These are phyloP conservation scores for Fusarium sp. DNA, from an alignment of 2,329 filamentous ascomycete species.

Conservation along the genomic window DNA sequence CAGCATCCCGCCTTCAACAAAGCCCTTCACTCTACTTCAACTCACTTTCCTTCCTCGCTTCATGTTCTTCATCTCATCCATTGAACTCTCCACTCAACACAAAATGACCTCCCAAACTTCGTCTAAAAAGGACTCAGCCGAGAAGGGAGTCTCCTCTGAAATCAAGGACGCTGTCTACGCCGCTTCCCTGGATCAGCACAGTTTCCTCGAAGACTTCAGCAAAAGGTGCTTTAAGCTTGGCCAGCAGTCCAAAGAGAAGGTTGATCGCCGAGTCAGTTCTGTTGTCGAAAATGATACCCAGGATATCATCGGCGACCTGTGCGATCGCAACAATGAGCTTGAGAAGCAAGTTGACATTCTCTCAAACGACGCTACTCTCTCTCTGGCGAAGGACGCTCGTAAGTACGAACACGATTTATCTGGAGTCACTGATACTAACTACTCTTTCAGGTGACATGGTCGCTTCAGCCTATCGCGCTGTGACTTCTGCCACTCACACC, in stretches of 20 bases:
- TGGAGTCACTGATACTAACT: accelerated
- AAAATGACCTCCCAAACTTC: neutral
- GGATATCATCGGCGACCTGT: neutral
- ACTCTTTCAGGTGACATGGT: accelerated
- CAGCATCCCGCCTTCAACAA: too few species aligned
- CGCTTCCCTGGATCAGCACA: neutral
- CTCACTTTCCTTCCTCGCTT: too few species aligned
- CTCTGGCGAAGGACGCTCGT: neutral
- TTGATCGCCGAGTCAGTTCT: neutral
- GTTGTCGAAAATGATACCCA: neutral
- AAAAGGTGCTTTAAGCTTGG: neutral
- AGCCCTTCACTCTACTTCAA: too few species aligned
- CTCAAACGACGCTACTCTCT: accelerated
- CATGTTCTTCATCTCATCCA: too few species aligned
- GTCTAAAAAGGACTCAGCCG: neutral
- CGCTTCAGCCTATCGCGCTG: neutral
- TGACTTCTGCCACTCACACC: accelerated
- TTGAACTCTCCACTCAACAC: neutral
- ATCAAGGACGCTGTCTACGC: neutral
- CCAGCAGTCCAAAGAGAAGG: neutral
- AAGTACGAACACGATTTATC: accelerated
- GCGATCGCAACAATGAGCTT: neutral
- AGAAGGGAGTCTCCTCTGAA: neutral
- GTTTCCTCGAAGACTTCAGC: neutral
- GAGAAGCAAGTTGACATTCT: neutral